These are phyloP conservation scores for Thalassiosira hispida DNA, from an alignment of 352 stramenopile species.

Conservation along the genomic window DNA sequence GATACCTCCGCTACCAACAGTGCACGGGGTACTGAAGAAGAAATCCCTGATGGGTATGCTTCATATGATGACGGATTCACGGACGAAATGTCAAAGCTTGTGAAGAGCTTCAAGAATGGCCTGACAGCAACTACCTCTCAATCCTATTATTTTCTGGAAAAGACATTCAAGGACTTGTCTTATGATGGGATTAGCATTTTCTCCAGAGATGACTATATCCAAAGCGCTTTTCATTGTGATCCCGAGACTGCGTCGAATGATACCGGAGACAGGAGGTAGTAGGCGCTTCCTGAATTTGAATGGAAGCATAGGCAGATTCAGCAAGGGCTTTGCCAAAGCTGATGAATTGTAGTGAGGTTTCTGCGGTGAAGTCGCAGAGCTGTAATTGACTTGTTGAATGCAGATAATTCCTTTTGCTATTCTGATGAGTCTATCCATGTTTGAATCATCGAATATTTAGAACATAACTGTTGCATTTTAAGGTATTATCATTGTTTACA, in stretches of 20 bases:
- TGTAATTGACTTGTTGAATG: no score
- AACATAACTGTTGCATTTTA: no score
- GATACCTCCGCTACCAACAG: not conserved
- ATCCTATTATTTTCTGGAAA: slow-evolving; percentile 38
- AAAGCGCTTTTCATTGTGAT: not conserved
- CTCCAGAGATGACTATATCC: slow-evolving; percentile 19
- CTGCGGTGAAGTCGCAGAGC: no score
- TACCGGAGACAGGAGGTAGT: not conserved
- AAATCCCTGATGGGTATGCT: no score
- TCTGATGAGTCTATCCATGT: no score
- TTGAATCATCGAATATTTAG: no score
- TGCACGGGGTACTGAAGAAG: not conserved
- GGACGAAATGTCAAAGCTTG: slow-evolving; percentile 30
- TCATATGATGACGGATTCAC: slow-evolving; percentile 22
- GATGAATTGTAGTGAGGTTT: no score
- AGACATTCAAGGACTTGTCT: slow-evolving; percentile 26
- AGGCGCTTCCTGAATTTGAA: no score
- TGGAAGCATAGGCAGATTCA: no score
- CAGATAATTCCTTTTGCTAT: no score
- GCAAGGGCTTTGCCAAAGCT: no score
- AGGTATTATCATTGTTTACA: no score
- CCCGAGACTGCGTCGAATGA: not conserved
- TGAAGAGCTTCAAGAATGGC: slow-evolving; percentile 5
- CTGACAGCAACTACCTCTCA: slow-evolving; percentile 11
- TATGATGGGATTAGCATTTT: slow-evolving; percentile 20